These are phyloP conservation scores for Setaria viridis DNA, from an alignment of 202 grass and related monocot species.

Conservation along the genomic window DNA sequence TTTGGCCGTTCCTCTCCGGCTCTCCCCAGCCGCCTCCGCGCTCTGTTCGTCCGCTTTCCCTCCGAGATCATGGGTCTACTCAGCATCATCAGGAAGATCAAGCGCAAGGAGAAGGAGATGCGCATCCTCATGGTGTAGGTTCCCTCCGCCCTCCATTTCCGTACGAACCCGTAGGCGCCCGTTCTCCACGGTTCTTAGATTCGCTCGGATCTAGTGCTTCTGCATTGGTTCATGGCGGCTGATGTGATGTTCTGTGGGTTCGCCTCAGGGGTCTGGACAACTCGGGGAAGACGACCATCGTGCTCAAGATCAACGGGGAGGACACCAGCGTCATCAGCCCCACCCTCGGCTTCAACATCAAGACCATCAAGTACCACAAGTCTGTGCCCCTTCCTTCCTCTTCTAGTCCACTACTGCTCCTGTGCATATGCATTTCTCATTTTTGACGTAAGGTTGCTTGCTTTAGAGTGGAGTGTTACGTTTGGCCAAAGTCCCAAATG, in stretches of 20 bases:
- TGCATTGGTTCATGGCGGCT: not conserved
- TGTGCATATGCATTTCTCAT: not conserved
- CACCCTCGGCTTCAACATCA: slow-evolving; percentile 90
- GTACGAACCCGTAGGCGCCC: not conserved
- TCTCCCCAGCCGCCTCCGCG: not conserved
- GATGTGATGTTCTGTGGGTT: not conserved
- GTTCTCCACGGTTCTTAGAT: not conserved
- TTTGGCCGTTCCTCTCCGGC: not conserved
- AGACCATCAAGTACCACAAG: slow-evolving; percentile 92
- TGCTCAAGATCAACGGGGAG: slow-evolving; percentile 90
- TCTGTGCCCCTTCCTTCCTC: slow-evolving; percentile 15
- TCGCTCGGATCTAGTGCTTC: slow-evolving; percentile 29
- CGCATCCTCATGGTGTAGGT: slow-evolving; percentile 97
- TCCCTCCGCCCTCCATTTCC: not conserved
- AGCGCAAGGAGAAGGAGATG: slow-evolving; percentile 98
- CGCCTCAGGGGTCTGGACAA: slow-evolving; percentile 75
- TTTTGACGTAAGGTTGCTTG: not conserved
- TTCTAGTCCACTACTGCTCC: not conserved
- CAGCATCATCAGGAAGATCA: slow-evolving; percentile 95
- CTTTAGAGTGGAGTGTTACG: not conserved
- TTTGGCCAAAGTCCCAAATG: not conserved
- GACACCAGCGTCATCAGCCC: slow-evolving; percentile 88
- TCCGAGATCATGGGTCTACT: slow-evolving; percentile 74
- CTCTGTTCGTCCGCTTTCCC: not conserved
- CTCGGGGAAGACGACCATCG: slow-evolving; percentile 87